A percentile compares a stretch with the other conserved stretches of the same genome.
Conservation (phyloP, 345 rosid genomes). For the Gossypium rotundifolium region DNA sequence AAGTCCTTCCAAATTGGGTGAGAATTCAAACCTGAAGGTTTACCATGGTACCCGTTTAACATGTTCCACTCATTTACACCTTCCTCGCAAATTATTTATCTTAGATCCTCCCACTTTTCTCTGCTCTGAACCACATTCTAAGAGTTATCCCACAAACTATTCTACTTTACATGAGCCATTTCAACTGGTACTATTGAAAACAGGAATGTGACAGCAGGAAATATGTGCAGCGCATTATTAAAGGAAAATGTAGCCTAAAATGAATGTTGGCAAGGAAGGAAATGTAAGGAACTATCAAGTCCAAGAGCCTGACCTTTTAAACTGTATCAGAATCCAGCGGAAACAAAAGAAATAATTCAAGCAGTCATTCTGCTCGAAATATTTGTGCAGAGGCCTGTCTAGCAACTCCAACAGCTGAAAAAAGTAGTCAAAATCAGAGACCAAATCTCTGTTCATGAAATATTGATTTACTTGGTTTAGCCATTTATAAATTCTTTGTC, state of each 20-base stretch:
- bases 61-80: not conserved
- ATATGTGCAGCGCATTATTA: not conserved
- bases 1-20: not conserved
- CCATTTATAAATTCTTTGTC: not conserved
- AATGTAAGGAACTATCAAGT: not conserved
- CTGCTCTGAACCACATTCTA: not conserved
- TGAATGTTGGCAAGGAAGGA: not conserved
- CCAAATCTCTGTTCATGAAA: not conserved
- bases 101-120: not conserved
- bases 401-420: conserved; percentile 90
- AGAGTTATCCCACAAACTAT: not conserved
- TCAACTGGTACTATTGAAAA: not conserved
- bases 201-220: not conserved
- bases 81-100: not conserved
- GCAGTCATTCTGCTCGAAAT: conserved; percentile 91
- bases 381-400: conserved; percentile 79
- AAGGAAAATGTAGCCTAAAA: not conserved
- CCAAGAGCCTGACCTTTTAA: conserved; percentile 62
- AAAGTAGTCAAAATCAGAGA: conserved; percentile 20
- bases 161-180: not conserved
- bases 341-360: conserved; percentile 99
- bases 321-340: conserved; percentile 96
- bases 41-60: not conserved
- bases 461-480: not conserved
- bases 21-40: not conserved